Conservation (phyloP, 83 land plant genomes). For the Picea abies region DNA sequence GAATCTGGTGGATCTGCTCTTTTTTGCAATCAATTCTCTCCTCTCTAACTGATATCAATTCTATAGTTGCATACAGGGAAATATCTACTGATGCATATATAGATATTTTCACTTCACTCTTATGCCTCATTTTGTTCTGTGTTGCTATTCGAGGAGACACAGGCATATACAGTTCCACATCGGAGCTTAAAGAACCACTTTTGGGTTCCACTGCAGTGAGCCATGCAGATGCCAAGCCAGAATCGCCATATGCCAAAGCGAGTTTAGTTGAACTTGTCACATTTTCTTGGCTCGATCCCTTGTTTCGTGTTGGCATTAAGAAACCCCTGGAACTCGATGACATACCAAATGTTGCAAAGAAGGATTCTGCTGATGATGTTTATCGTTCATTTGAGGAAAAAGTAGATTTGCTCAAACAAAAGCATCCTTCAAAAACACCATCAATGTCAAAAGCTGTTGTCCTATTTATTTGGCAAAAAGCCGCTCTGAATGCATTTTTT, state of each 20-base stretch:
- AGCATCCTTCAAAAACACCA: conserved; percentile 29
- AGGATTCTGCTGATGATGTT: conserved; percentile 58
- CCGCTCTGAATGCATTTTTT: conserved; percentile 61
- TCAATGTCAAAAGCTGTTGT: conserved; percentile 52
- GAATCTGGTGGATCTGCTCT: conserved; percentile 57
- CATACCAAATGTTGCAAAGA: conserved; percentile 56
- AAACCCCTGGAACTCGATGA: conserved; percentile 70
- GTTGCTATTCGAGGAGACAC: conserved; percentile 49
- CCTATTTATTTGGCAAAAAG: conserved; percentile 53
- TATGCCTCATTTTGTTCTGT: conserved; percentile 31
- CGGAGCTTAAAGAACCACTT: conserved; percentile 51
- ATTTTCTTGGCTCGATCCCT: conserved; percentile 85
- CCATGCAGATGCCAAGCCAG: conserved; percentile 9
- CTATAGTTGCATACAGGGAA: background rate
- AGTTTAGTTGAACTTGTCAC: conserved; percentile 48
- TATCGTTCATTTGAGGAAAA: conserved; percentile 38
- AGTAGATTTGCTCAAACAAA: conserved; percentile 29
- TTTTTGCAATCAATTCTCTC: conserved; percentile 30
- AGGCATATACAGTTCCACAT: conserved; percentile 22
- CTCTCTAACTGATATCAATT: conserved; percentile 24
- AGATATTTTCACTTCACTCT: conserved; percentile 23
- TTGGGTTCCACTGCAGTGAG: conserved; percentile 21
- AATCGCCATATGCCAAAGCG: conserved; percentile 56
- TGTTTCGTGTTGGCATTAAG: conserved; percentile 56
- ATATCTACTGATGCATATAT: conserved; percentile 19